A percentile compares a stretch with the other conserved stretches of the same genome.
phyloP scores from a whole-genome alignment of 2,329 filamentous ascomycete genomes.

The Huntiella decipiens region DNA sequence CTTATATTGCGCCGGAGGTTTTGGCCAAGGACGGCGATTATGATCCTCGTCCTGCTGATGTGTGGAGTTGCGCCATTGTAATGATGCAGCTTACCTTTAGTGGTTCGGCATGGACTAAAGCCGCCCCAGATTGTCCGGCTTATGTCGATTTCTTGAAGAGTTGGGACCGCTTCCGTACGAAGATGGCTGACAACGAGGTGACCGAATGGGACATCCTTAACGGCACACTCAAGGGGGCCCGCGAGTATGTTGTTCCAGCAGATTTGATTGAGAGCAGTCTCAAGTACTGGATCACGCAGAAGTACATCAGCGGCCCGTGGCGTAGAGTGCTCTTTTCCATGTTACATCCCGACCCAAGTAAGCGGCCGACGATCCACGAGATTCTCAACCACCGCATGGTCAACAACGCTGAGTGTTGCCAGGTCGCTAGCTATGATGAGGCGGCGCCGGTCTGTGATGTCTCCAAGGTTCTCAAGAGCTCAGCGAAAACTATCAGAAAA shows the following conservation, averaged over 20 bases:
- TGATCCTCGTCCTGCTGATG: conserved; percentile 63
- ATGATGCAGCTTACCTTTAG: conserved; percentile 60
- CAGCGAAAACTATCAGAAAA: conserved; percentile 40
- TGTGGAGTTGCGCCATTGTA: conserved; percentile 72
- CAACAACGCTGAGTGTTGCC: conserved; percentile 60
- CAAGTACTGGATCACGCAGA: conserved; percentile 26
- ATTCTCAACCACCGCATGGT: conserved; percentile 55
- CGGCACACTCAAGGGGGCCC: background rate
- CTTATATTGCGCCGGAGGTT: conserved; percentile 78
- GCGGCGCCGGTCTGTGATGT: conserved; percentile 31
- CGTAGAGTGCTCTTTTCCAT: conserved; percentile 61
- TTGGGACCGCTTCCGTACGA: conserved; percentile 47
- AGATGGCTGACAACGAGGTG: background rate
- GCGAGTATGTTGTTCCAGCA: background rate
- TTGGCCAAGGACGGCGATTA: conserved; percentile 44
- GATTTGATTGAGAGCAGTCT: background rate
- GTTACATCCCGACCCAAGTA: conserved; percentile 59
- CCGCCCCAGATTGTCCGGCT: conserved; percentile 34
- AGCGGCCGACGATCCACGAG: conserved; percentile 50
- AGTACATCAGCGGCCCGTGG: conserved; percentile 43
- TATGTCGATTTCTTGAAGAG: conserved; percentile 47
- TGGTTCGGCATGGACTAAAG: conserved; percentile 56
- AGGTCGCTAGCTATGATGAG: conserved; percentile 50
- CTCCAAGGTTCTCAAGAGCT: conserved; percentile 31
- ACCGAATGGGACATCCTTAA: background rate